Evolutionary conservation across 192 early-diverging fungal species (phyloP).

Genomic region (Haplosporangium gracile): DNA sequence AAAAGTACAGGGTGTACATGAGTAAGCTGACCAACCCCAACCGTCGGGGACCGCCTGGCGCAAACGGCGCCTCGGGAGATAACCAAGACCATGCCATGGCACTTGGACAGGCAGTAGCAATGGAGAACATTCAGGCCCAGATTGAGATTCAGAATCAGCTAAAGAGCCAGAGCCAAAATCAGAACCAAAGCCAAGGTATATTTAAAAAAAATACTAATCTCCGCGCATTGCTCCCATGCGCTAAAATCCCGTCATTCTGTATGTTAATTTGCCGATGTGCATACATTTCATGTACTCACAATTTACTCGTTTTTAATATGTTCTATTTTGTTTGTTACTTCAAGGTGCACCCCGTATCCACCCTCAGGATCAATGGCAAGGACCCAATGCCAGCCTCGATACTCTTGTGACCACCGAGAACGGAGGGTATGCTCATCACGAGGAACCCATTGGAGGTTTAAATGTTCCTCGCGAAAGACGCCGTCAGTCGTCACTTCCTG

Average conservation of each 20-base stretch:
- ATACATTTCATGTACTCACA: not conserved
- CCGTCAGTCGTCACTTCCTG: slow-evolving; percentile 34
- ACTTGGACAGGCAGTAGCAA: slow-evolving; percentile 45
- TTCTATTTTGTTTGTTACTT: not conserved
- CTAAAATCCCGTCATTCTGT: slow-evolving; percentile 8
- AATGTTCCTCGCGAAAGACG: slow-evolving; percentile 24
- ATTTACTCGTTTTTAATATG: not conserved
- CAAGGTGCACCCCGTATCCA: not conserved
- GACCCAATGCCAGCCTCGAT: not conserved
- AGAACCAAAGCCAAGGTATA: slow-evolving; percentile 10
- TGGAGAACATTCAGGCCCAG: slow-evolving; percentile 51
- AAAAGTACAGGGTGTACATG: slow-evolving; percentile 51
- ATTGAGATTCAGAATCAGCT: slow-evolving; percentile 46
- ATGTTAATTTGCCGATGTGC: not conserved
- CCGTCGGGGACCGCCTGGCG: slow-evolving; percentile 15
- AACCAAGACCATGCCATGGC: slow-evolving; percentile 35
- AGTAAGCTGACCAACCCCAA: slow-evolving; percentile 27
- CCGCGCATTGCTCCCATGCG: not conserved
- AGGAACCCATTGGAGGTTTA: not conserved
- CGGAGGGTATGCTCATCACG: slow-evolving; percentile 13
- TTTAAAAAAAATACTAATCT: slow-evolving; percentile 8
- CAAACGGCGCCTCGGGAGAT: slow-evolving; percentile 3
- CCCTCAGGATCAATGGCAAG: slow-evolving; percentile 23
- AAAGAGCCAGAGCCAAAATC: slow-evolving; percentile 18
- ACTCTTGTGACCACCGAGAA: slow-evolving; percentile 16